A percentile compares a stretch with the other conserved stretches of the same genome.
These are phyloP conservation scores for Chlorella sp. DNA, from an alignment of 139 green algal genomes.

Conservation along the genomic window DNA sequence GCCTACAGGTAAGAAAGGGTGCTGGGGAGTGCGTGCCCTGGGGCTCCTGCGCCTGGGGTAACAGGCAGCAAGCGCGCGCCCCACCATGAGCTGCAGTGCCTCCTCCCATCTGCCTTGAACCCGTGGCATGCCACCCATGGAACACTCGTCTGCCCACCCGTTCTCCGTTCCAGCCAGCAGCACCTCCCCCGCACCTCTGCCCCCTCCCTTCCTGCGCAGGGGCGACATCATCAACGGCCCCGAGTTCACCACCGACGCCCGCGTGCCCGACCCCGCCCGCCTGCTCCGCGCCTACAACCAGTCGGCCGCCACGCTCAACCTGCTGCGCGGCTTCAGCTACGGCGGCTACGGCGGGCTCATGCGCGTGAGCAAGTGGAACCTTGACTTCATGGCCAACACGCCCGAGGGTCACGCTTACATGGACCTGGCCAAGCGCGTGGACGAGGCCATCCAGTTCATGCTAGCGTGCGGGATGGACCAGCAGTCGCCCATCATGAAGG, in stretches of 20 bases:
- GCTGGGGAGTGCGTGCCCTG: no score
- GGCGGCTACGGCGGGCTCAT: slow-evolving; percentile 92
- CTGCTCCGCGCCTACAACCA: slow-evolving; percentile 93
- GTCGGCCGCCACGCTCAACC: slow-evolving; percentile 93
- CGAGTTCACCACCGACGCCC: slow-evolving; percentile 82
- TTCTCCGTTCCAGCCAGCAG: no score
- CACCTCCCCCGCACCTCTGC: no score
- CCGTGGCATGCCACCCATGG: no score
- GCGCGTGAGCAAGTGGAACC: slow-evolving; percentile 91
- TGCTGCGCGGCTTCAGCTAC: slow-evolving; percentile 92
- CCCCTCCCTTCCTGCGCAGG: no score
- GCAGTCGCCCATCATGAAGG: slow-evolving; percentile 68
- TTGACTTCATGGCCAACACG: slow-evolving; percentile 95
- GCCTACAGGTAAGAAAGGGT: no score
- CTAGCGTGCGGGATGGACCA: slow-evolving; percentile 80
- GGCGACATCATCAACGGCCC: slow-evolving; percentile 99
- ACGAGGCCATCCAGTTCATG: slow-evolving; percentile 93
- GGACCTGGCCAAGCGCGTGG: slow-evolving; percentile 84
- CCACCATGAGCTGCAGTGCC: no score
- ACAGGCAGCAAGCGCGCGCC: no score
- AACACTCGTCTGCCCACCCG: no score
- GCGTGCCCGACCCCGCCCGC: slow-evolving; percentile 81
- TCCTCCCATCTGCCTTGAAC: no score
- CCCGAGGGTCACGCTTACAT: slow-evolving; percentile 80
- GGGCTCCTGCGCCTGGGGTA: no score